Evolutionary conservation across 208 protist species (phyloP), one percentile per base, ranked within the genome.

Genomic region (Leishmania mexicana): DNA sequence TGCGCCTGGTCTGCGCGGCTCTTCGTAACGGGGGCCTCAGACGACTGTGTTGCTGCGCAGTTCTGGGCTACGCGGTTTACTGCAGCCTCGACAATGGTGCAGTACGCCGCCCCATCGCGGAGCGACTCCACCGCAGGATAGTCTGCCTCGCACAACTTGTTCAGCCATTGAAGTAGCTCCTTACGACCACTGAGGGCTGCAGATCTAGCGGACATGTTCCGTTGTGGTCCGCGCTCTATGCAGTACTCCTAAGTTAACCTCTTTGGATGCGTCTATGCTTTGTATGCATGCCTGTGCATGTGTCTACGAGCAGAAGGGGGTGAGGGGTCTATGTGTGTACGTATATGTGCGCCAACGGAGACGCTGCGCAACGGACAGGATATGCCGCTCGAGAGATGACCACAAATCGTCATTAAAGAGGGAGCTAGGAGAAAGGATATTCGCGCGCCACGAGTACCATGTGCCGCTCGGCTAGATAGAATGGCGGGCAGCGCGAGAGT

Each of bases 81-180:
- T 28, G 92, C 85, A 38, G 94, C 94, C 78, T 97, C 93, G 35
- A 96, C 76, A 58, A 96, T 78, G 35, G 93, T 95, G 80, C 90
- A 96, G 82, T 97, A 97, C 5, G 94, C 92, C 0, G 89, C 92
- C 1, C 93, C 93, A 76, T 97, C 94, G 65, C 94, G 91, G 17
- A 97, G 74, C 28, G 90, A 96, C 79, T 95, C 92, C 35, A 97
- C 88, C 1, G 90, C 85, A 3, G 94, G 94, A 62, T 97, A 97
- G 45, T 94, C 86, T 15, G 93, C 77, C 47, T 85, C 88, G 80
- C 94, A 97, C 21, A 97, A 81, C 35, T 83, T 89, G 75, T 97
- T 97, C 47, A 97, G 84, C 94, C 94, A 97, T 17, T 85, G 80
- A 42, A 97, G 84, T 24, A 95, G 82, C 81, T 95, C 92, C 35